These are phyloP conservation scores for Theileria parva DNA, from an alignment of 169 alveolate species.

Conservation along the genomic window DNA sequence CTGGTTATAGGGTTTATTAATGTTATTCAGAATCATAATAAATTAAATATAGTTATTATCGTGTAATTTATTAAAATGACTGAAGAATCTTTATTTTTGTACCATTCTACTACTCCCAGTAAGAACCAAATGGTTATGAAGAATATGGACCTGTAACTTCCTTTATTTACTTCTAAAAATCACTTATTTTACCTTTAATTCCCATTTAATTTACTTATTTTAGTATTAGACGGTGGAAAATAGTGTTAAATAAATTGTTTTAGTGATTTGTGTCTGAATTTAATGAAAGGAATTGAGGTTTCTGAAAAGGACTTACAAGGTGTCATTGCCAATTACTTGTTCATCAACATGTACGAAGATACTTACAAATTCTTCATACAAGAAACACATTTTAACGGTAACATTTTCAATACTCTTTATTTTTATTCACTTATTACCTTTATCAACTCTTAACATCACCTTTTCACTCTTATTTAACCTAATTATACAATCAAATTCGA, in stretches of 20 bases:
- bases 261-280: constrained; percentile 11
- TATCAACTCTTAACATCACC: neutral
- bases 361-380: constrained; percentile 29
- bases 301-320: constrained; percentile 41
- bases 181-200: neutral
- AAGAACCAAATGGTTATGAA: constrained; percentile 21
- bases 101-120: constrained; percentile 11
- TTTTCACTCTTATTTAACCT: too few relatives aligned
- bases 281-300: constrained; percentile 20
- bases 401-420: neutral
- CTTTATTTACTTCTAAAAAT: neutral
- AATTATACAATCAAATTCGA: too few relatives aligned
- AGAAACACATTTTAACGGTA: constrained; percentile 56
- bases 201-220: too few relatives aligned
- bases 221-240: too few relatives aligned
- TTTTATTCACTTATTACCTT: neutral
- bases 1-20: neutral
- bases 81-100: constrained; percentile 5
- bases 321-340: constrained; percentile 53
- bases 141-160: constrained; percentile 26
- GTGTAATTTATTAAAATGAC: neutral
- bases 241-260: neutral
- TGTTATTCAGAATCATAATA: neutral
- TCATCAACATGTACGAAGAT: constrained; percentile 50
- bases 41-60: neutral